Conservation (phyloP, 2,329 filamentous ascomycete species). For the Cladophialophora carrionii region DNA sequence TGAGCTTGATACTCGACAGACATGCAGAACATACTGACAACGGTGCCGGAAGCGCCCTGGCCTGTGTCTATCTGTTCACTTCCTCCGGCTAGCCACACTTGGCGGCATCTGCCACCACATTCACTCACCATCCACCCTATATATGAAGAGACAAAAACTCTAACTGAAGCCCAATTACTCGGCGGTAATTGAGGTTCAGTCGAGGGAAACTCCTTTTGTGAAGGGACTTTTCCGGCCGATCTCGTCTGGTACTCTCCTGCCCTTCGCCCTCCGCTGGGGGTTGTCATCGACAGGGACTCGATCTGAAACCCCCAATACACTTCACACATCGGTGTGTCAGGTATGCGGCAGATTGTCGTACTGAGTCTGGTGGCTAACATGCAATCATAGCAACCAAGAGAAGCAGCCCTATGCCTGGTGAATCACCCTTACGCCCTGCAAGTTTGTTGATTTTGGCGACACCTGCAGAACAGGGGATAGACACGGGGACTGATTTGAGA, state of each 20-base stretch:
- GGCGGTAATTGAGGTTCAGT: neutral
- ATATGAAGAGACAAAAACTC: neutral
- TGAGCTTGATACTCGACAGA: too few species aligned
- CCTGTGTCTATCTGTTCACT: too few species aligned
- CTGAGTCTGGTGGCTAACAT: neutral
- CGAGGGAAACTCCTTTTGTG: neutral
- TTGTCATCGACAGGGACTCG: neutral
- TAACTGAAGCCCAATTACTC: conserved; percentile 9
- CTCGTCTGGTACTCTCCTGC: neutral
- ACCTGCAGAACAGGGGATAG: neutral
- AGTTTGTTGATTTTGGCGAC: neutral
- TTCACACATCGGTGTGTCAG: neutral
- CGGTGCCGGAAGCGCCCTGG: too few species aligned
- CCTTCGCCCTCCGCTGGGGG: neutral
- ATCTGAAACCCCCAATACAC: neutral
- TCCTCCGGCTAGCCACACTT: neutral
- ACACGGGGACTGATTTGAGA: conserved; percentile 1
- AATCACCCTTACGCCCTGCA: neutral
- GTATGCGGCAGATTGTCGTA: neutral
- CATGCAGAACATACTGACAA: too few species aligned
- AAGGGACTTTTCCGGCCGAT: conserved; percentile 1
- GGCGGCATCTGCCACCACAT: neutral
- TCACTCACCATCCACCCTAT: neutral
- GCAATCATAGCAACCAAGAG: conserved; percentile 4
- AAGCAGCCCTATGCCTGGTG: conserved; percentile 1